phyloP scores from a whole-genome alignment of 305 asterid genomes.

The Fraxinus albicans region DNA sequence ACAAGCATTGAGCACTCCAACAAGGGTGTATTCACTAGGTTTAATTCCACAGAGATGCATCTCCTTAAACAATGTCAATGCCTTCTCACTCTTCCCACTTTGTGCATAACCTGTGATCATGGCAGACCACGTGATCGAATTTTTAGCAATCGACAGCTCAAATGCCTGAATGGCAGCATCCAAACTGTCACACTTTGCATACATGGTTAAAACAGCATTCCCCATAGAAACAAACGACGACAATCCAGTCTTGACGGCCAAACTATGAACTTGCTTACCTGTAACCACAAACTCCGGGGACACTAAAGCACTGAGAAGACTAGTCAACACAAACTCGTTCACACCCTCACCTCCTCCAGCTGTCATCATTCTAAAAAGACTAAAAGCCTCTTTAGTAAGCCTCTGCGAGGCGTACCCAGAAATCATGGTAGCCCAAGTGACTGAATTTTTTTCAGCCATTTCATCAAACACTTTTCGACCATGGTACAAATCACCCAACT shows the following conservation, averaged over 20 bases:
- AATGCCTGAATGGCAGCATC: slow-evolving; percentile 51
- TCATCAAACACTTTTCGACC: slow-evolving; percentile 69
- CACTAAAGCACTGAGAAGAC: slow-evolving; percentile 68
- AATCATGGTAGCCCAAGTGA: slow-evolving; percentile 84
- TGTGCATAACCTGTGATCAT: slow-evolving; percentile 81
- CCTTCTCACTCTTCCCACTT: slow-evolving; percentile 69
- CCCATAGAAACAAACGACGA: slow-evolving; percentile 53
- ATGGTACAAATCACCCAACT: slow-evolving; percentile 47
- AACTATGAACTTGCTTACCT: slow-evolving; percentile 70
- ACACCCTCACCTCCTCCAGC: slow-evolving; percentile 35
- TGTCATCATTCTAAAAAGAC: slow-evolving; percentile 47
- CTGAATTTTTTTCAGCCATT: slow-evolving; percentile 68
- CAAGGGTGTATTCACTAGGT: slow-evolving; percentile 80
- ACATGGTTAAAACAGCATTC: slow-evolving; percentile 82
- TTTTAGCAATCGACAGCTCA: slow-evolving; percentile 52
- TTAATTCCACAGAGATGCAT: slow-evolving; percentile 64
- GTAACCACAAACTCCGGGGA: slow-evolving; percentile 34
- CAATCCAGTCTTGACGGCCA: slow-evolving; percentile 55
- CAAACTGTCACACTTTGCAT: slow-evolving; percentile 62
- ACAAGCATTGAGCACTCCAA: slow-evolving; percentile 87
- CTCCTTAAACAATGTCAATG: slow-evolving; percentile 54
- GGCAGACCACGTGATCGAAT: slow-evolving; percentile 88
- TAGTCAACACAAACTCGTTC: slow-evolving; percentile 74
- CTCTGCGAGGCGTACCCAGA: slow-evolving; percentile 69
- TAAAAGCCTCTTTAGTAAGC: slow-evolving; percentile 55